These are phyloP conservation scores for Allomyces javanicus DNA, from an alignment of 192 early-diverging fungal genomes.

Conservation along the genomic window DNA sequence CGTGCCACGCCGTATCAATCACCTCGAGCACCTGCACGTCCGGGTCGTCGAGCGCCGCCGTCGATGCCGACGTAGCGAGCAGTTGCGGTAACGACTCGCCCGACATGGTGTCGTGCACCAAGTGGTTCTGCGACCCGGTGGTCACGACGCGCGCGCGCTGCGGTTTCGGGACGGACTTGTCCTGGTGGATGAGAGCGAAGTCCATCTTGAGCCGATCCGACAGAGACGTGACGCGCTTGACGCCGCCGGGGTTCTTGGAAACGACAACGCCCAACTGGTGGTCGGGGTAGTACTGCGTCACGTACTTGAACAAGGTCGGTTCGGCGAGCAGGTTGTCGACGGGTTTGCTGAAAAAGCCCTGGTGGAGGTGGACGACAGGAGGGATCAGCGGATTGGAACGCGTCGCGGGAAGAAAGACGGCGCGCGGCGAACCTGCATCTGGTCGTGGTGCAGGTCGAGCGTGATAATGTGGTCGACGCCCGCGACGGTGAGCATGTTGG, in stretches of 20 bases:
- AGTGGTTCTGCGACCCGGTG: no score
- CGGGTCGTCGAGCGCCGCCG: no score
- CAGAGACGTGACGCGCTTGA: slow-evolving; percentile 85
- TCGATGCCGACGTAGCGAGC: no score
- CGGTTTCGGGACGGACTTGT: no score
- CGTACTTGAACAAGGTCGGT: slow-evolving; percentile 74
- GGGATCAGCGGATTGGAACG: no score
- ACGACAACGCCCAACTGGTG: slow-evolving; percentile 54
- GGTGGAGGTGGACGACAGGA: no score
- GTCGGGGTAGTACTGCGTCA: slow-evolving; percentile 50
- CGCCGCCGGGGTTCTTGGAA: slow-evolving; percentile 86
- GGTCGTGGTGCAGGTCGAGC: slow-evolving; percentile 85
- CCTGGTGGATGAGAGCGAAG: slow-evolving; percentile 87
- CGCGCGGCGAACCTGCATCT: slow-evolving; percentile 37
- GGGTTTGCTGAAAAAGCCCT: slow-evolving; percentile 83
- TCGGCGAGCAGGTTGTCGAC: slow-evolving; percentile 88
- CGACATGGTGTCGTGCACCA: no score
- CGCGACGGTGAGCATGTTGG: slow-evolving; percentile 73
- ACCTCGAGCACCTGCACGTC: slow-evolving; percentile 2
- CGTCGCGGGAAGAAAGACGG: no score
- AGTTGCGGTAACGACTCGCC: no score
- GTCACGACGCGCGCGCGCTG: no score
- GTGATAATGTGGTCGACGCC: slow-evolving; percentile 98
- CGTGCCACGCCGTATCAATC: slow-evolving; percentile 19
- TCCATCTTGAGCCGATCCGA: slow-evolving; percentile 81